Base-by-base conservation (phyloP, 345 rosid species). In the Populus ilicifolia region DNA sequence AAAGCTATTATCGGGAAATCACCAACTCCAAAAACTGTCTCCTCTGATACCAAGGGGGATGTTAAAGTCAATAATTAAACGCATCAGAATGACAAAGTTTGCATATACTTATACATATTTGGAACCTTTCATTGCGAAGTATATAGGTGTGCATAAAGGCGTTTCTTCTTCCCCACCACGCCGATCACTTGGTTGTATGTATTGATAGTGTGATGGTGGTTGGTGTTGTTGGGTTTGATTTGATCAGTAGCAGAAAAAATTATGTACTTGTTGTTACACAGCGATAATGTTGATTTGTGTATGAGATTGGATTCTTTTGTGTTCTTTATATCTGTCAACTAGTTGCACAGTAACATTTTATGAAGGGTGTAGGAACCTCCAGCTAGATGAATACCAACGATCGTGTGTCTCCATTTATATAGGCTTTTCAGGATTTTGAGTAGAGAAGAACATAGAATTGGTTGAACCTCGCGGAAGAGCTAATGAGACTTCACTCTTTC, bases 1-100 rank as follows among this genome's bases (percentile, higher is more conserved):
- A 93, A 93, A 79, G 97, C 97, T 30, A 85, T 93, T 36, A 82
- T 79, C 11, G 95, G 96, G 41, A 93, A 90, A 83, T 91, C 97
- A 70, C 93, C 94, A 63, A 81, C 85, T 87, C 85, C 97, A 1
- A 92, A 91, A 82, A 80, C 90, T 33, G 73, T 80, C 30, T 44
- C 76, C 6, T 67, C 88, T 27, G 91, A 92, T 52, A 70, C 86
- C 10, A 86, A 88, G 80, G 89, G 43, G 17, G 92, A 85, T 62
- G 81, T 81, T 76, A 83, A 83, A 72, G 90, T 76, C 70, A 87
- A n/a, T 59, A 59, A 92, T 79, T 86, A 82, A 88, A 30, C 41
- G 68, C 65, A 38, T 27, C 33, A 25, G 20, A 33, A 25, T 13
- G 36, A 52, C 8, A 56, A 21, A 56, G 59, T n/a, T 44, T 52